Evolutionary conservation across 2,329 filamentous ascomycete genomes (phyloP).

Genomic region (Plectosphaerella plurivora): DNA sequence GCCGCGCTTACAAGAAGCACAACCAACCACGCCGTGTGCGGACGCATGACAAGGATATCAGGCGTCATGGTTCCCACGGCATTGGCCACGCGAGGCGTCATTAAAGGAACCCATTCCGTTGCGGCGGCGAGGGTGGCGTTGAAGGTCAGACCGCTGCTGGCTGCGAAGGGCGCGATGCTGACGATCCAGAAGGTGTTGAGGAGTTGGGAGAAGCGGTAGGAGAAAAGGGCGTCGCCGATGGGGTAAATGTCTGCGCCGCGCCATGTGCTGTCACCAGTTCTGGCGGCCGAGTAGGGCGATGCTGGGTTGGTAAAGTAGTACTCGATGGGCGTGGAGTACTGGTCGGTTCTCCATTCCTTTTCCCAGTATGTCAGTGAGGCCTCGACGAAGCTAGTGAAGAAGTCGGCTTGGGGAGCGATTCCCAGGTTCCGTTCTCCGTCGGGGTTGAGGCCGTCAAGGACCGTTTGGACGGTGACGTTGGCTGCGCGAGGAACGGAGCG

Average conservation of each 20-base stretch:
- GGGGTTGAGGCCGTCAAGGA: neutral
- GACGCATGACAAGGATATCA: neutral
- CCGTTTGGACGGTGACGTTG: neutral
- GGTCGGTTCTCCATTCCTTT: neutral
- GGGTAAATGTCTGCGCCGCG: constrained; percentile 1
- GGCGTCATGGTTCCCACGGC: neutral
- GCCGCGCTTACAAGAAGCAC: neutral
- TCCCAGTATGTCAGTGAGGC: neutral
- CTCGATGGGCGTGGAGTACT: constrained; percentile 1
- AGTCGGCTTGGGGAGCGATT: neutral
- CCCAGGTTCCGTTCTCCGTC: neutral
- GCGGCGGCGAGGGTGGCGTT: neutral
- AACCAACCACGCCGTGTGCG: neutral
- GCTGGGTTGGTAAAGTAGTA: constrained; percentile 2
- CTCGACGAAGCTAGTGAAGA: neutral
- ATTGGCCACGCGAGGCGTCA: neutral
- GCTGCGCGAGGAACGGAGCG: neutral
- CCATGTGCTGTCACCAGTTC: neutral
- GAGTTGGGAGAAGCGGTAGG: constrained; percentile 1
- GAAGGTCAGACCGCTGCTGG: neutral
- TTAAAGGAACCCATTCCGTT: neutral
- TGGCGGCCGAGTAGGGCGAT: neutral
- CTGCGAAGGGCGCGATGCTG: neutral
- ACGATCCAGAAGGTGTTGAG: constrained; percentile 5
- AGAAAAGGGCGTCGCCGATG: neutral